These are phyloP conservation scores for Schoenoplectus triqueter DNA, from an alignment of 202 grass and related monocot genomes.

Conservation along the genomic window DNA sequence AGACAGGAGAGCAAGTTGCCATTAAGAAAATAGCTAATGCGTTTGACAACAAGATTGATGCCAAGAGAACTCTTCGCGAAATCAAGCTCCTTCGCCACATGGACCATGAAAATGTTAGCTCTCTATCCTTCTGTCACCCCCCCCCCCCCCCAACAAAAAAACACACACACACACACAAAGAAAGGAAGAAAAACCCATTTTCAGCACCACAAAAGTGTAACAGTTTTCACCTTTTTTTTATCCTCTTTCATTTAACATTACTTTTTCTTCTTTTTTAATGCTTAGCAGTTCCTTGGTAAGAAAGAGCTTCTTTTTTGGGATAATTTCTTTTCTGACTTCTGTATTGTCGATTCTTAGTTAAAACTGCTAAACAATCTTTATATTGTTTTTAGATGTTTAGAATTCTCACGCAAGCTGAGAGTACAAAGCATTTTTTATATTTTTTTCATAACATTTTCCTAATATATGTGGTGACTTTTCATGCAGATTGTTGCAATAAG, in stretches of 20 bases:
- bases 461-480: slow-evolving; percentile 13
- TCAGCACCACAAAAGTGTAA: background rate
- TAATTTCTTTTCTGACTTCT: background rate
- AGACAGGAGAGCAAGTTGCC: slow-evolving; percentile 86
- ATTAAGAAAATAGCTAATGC: slow-evolving; percentile 98
- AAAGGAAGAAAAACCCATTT: too few species aligned
- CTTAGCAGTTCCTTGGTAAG: background rate
- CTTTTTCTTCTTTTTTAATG: background rate
- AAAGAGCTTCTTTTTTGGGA: background rate
- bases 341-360: background rate
- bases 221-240: background rate
- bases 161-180: background rate
- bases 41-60: slow-evolving; percentile 95
- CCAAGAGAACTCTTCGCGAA: slow-evolving; percentile 91
- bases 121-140: background rate
- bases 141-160: background rate
- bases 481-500: slow-evolving; percentile 91
- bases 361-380: background rate
- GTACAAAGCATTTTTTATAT: slow-evolving; percentile 10
- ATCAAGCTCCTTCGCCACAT: slow-evolving; percentile 96
- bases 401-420: background rate
- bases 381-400: background rate
- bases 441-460: background rate
- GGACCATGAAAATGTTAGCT: slow-evolving; percentile 92
- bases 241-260: background rate